A percentile compares a stretch with the other conserved stretches of the same genome.
Conservation (phyloP, 805 yeast species). For the Kluyveromyces nonfermentans region DNA sequence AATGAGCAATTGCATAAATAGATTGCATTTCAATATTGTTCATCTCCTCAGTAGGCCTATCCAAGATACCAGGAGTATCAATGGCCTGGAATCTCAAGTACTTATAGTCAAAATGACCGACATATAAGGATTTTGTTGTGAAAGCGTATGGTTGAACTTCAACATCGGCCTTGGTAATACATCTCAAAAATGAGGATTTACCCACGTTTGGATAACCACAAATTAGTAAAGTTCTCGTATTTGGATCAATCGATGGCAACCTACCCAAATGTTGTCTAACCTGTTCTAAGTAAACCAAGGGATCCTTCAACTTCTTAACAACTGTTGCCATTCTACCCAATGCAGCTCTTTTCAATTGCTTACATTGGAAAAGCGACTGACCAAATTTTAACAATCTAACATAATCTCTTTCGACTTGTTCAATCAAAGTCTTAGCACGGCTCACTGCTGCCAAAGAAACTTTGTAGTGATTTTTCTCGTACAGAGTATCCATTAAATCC, state of each 20-base stretch:
- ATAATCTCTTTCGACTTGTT: slow-evolving; percentile 94
- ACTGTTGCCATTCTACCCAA: slow-evolving; percentile 99
- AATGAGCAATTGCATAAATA: slow-evolving; percentile 96
- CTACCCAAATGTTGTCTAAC: slow-evolving; percentile 99
- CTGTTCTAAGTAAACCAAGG: slow-evolving; percentile 87
- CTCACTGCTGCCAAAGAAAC: slow-evolving; percentile 92
- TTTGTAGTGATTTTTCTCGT: slow-evolving; percentile 96
- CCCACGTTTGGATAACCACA: slow-evolving; percentile 99
- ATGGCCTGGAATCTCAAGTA: slow-evolving; percentile 97
- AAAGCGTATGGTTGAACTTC: slow-evolving; percentile 99
- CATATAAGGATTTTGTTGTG: slow-evolving; percentile 94
- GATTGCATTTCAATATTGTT: slow-evolving; percentile 99
- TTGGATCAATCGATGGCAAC: slow-evolving; percentile 96
- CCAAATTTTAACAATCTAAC: slow-evolving; percentile 91
- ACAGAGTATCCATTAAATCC: slow-evolving; percentile 94
- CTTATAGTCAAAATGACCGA: slow-evolving; percentile 98
- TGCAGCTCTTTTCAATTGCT: slow-evolving; percentile 97
- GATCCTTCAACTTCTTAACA: slow-evolving; percentile 89
- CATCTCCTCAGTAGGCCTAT: slow-evolving; percentile 99
- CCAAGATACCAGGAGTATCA: slow-evolving; percentile 98
- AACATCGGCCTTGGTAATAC: slow-evolving; percentile 96
- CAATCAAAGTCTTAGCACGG: slow-evolving; percentile 86
- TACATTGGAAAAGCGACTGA: slow-evolving; percentile 96
- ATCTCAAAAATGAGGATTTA: slow-evolving; percentile 86
- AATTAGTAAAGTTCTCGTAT: slow-evolving; percentile 91